phyloP scores from a whole-genome alignment of 345 rosid genomes.

The Pugionium dolabratum region DNA sequence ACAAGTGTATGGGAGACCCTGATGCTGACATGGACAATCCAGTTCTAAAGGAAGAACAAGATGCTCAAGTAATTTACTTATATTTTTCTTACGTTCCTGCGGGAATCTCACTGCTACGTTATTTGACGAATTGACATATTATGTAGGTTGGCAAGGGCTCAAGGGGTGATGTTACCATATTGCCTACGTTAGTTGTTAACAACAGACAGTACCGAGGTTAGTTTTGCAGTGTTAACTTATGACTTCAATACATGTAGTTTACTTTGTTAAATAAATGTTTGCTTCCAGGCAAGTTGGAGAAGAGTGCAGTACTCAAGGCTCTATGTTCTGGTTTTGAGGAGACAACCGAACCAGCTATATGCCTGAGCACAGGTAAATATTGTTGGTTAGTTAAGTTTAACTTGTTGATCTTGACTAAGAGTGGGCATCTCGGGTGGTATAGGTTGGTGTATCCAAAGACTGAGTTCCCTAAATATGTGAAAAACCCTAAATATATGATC shows the following conservation, averaged over 20 bases:
- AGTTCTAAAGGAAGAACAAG: constrained; percentile 88
- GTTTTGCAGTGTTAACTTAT: constrained; percentile 14
- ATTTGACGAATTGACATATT: constrained; percentile 18
- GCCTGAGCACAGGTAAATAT: constrained; percentile 66
- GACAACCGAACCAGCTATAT: constrained; percentile 90
- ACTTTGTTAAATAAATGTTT: constrained; percentile 23
- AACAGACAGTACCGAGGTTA: constrained; percentile 93
- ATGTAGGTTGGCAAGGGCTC: constrained; percentile 93
- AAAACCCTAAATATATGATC: no score
- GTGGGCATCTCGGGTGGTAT: no score
- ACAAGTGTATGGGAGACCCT: constrained; percentile 91
- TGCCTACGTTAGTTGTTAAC: constrained; percentile 97
- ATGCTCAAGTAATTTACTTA: constrained; percentile 67
- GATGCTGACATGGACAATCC: constrained; percentile 75
- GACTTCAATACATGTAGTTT: constrained; percentile 4
- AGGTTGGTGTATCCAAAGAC: neutral
- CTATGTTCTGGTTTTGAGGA: constrained; percentile 96
- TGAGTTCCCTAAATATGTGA: no score
- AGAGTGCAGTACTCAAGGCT: constrained; percentile 90
- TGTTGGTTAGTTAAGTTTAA: neutral
- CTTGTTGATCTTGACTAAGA: neutral
- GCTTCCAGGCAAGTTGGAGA: constrained; percentile 83
- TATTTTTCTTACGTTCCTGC: neutral
- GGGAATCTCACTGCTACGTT: neutral
- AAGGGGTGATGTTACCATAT: constrained; percentile 97